Evolutionary conservation across 768 basidiomycete species (phyloP).

Genomic region (Porphyrellus cyaneotinctus): DNA sequence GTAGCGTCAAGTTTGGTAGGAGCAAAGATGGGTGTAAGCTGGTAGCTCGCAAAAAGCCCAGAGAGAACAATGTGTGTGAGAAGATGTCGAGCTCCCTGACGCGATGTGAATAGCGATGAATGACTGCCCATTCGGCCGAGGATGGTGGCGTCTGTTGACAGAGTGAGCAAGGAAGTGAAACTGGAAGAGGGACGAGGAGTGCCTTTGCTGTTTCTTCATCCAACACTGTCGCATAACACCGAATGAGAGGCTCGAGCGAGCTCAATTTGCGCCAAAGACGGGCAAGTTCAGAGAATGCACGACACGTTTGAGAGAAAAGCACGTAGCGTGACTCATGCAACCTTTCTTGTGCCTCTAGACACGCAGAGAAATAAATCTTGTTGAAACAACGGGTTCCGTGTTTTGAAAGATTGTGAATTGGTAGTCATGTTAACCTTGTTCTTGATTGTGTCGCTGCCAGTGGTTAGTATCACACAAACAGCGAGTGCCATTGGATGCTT

Average conservation of each 20-base stretch:
- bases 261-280: not conserved
- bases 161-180: not conserved
- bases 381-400: not conserved
- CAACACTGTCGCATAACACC: not conserved
- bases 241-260: not conserved
- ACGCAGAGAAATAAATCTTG: not conserved
- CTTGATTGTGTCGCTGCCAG: too few species aligned
- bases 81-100: not conserved
- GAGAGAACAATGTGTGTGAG: not conserved
- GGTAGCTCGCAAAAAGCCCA: not conserved
- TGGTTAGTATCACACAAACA: too few species aligned
- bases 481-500: too few species aligned
- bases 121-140: not conserved
- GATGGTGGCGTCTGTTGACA: not conserved
- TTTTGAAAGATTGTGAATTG: too few species aligned
- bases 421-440: too few species aligned
- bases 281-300: not conserved
- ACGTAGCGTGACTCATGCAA: not conserved
- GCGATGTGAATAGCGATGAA: not conserved
- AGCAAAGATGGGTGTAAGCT: not conserved
- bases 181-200: not conserved
- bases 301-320: not conserved
- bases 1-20: not conserved
- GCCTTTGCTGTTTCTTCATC: not conserved
- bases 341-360: not conserved